A percentile compares a stretch with the other conserved stretches of the same genome.
phyloP scores from a whole-genome alignment of 768 basidiomycete genomes.

The Imleria badia region DNA sequence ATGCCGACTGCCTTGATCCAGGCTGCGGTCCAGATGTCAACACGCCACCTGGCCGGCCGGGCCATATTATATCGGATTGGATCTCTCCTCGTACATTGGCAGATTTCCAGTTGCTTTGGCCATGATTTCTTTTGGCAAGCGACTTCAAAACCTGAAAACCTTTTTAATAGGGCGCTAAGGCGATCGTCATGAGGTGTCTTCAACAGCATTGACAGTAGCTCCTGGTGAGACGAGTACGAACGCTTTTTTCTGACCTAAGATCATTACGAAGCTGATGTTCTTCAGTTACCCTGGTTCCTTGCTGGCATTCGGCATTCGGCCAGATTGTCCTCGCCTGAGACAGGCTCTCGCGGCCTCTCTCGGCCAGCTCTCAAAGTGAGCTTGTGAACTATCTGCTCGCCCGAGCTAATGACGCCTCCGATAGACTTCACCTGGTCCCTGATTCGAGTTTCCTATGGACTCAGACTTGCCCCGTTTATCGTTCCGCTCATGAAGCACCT shows the following conservation, averaged over 20 bases:
- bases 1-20: not conserved
- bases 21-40: not conserved
- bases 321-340: too few relatives aligned
- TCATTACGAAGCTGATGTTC: not conserved
- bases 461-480: not conserved
- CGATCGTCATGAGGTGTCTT: not conserved
- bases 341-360: not conserved
- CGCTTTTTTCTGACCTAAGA: not conserved
- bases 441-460: too few relatives aligned
- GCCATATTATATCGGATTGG: not conserved
- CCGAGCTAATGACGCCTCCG: not conserved
- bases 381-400: not conserved
- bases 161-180: too few relatives aligned
- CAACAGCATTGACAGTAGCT: not conserved
- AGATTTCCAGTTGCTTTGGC: not conserved
- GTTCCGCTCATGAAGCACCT: not conserved
- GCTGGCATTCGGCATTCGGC: not conserved
- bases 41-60: not conserved
- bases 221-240: not conserved
- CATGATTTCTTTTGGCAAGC: not conserved
- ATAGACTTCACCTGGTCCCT: not conserved
- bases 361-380: not conserved
- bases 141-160: not conserved
- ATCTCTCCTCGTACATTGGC: not conserved
- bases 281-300: too few relatives aligned